Evolutionary conservation across 108 stramenopile genomes (phyloP).

Genomic region (Mayamaea pseudoterrestris): DNA sequence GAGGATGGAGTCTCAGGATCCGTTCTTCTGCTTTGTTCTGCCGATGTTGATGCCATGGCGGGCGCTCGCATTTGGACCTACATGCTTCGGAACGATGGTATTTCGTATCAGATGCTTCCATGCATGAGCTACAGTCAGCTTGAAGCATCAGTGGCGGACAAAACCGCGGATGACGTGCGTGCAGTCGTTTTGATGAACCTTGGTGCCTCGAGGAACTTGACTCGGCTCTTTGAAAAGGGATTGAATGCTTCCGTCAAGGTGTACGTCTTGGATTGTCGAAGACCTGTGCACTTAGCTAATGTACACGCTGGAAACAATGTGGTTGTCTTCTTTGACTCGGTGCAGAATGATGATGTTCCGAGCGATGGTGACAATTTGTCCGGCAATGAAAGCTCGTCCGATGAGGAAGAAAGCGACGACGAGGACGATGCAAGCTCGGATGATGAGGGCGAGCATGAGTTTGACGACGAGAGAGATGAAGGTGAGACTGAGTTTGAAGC

Average conservation of each 20-base stretch:
- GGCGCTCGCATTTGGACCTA: constrained; percentile 61
- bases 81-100: constrained; percentile 58
- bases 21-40: constrained; percentile 46
- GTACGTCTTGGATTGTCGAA: constrained; percentile 69
- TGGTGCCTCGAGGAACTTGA: constrained; percentile 56
- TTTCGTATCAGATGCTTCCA: constrained; percentile 55
- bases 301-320: constrained; percentile 48
- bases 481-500: constrained; percentile 1
- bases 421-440: constrained; percentile 23
- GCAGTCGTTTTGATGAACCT: constrained; percentile 62
- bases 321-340: constrained; percentile 58
- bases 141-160: neutral
- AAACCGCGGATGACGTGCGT: constrained; percentile 16
- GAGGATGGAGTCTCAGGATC: constrained; percentile 8
- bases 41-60: constrained; percentile 67
- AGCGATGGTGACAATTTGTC: constrained; percentile 79
- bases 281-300: constrained; percentile 73
- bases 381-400: constrained; percentile 34
- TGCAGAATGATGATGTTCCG: constrained; percentile 34
- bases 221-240: constrained; percentile 22
- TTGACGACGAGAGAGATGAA: constrained; percentile 14
- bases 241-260: constrained; percentile 9
- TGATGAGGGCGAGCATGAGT: constrained; percentile 30
- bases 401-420: constrained; percentile 26
- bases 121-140: constrained; percentile 28